These are phyloP conservation scores for Apiospora aurea DNA, from an alignment of 2,329 filamentous ascomycete genomes.

Conservation along the genomic window DNA sequence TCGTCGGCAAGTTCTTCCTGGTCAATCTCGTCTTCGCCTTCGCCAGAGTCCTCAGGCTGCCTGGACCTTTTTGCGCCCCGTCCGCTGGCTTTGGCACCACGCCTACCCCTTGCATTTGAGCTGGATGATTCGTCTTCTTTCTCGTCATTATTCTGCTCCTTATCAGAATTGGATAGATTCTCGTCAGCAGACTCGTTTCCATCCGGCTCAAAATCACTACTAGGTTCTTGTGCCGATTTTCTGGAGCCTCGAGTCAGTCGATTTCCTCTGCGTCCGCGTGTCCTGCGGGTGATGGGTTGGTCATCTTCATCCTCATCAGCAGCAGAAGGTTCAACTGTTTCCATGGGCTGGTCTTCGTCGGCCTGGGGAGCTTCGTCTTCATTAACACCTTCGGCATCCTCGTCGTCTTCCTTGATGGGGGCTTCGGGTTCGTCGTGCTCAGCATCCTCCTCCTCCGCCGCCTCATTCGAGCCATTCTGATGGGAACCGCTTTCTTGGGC, in stretches of 20 bases:
- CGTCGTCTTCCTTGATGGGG: conserved; percentile 26
- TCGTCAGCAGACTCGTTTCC: conserved; percentile 64
- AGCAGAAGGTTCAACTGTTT: conserved; percentile 39
- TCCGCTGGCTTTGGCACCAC: conserved; percentile 45
- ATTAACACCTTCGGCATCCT: conserved; percentile 30
- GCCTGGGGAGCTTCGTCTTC: conserved; percentile 31
- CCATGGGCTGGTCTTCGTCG: conserved; percentile 42
- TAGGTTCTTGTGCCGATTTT: conserved; percentile 58
- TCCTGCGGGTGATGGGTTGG: conserved; percentile 55
- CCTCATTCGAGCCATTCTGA: conserved; percentile 37
- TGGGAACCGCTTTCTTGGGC: conserved; percentile 58
- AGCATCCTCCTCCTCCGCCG: conserved; percentile 30
- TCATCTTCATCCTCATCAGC: conserved; percentile 59
- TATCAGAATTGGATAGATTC: conserved; percentile 26
- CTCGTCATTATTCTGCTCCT: conserved; percentile 44
- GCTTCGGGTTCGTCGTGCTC: conserved; percentile 26
- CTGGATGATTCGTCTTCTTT: conserved; percentile 57
- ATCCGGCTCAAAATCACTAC: conserved; percentile 65
- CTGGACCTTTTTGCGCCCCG: conserved; percentile 57
- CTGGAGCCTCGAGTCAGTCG: conserved; percentile 58
- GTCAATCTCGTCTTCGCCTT: conserved; percentile 62
- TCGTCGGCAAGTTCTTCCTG: conserved; percentile 72
- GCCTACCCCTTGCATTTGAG: conserved; percentile 57
- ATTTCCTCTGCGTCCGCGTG: conserved; percentile 45
- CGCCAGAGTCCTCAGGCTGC: conserved; percentile 59